Evolutionary conservation across 352 stramenopile genomes (phyloP), one percentile per base, ranked within the genome.

Genomic region (Phytophthora sp.): DNA sequence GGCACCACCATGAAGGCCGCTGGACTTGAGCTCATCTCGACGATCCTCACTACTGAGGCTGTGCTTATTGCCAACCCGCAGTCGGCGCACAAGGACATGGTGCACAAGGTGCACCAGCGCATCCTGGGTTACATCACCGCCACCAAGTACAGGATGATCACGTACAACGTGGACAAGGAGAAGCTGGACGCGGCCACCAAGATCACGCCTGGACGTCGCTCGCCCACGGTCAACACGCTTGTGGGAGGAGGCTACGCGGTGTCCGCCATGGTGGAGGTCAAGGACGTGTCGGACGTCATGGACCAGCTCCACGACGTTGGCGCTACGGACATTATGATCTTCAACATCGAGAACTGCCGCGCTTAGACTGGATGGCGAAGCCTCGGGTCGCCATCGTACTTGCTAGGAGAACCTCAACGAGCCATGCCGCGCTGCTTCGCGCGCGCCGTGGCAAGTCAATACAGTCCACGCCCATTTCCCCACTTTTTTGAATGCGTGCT

Each of bases 1-100:
- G 97, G 97, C 24, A 99, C 97, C 30, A 99, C 97, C 23, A 99
- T 99, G 97, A 97, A 94, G 67, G 97, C 97, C 24, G 97, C 97
- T 18, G 97, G 97, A 1, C 73, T 99, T 31, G 96, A 99, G 75
- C 77, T 99, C 34, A 87, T 99, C 52, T 92, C 84, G 28, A 97
- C 95, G 17, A 97, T 99, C 65, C 73, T 99, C 39, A 73, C 82
- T 30, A 96, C 88, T 5, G 69, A 99, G 78, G 89, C 96, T 39
- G 89, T 99, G 54, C 83, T 99, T 32, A 96, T 96, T 57, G 74
- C 86, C 34, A 97, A 97, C 71, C 87, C 86, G 39, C 82, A 92
- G 45, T 89, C 84, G 23, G 78, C 55, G 38, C 76, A 90, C 35
- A 68, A 85, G 50, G 80, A 92, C 42, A 62, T 94, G 51, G 74